Conservation (phyloP, 768 basidiomycete genomes). For the Solioccasus polychromus region DNA sequence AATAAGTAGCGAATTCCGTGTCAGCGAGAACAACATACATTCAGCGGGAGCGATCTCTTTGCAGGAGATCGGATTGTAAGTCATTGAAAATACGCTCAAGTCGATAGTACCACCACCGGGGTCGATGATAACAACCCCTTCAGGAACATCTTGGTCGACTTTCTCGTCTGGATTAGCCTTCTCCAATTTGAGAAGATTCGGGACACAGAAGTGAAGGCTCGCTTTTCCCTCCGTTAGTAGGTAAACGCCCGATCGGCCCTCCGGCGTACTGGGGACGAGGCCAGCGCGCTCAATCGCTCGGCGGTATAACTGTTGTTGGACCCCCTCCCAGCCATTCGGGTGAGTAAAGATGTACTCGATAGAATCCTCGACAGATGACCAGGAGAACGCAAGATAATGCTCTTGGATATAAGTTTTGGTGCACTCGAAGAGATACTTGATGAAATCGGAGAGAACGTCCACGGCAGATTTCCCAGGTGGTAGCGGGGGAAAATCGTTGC, state of each 20-base stretch:
- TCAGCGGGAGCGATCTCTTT: conserved; percentile 33
- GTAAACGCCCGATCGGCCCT: conserved; percentile 11
- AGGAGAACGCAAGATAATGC: no score
- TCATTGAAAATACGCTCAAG: conserved; percentile 35
- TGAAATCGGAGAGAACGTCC: no score
- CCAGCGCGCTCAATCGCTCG: conserved; percentile 18
- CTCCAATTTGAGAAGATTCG: conserved; percentile 35
- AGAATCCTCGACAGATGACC: conserved; percentile 1
- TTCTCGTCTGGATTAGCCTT: no score
- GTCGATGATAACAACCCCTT: conserved; percentile 34
- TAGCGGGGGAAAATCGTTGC: no score
- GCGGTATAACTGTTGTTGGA: conserved; percentile 17
- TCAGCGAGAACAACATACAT: conserved; percentile 9
- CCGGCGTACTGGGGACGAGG: conserved; percentile 11
- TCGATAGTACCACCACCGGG: conserved; percentile 26
- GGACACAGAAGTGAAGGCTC: conserved; percentile 38
- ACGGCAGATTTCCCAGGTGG: no score
- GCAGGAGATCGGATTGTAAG: conserved; percentile 19
- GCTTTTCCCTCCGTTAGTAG: no score
- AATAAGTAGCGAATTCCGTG: not conserved
- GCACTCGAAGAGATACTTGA: no score
- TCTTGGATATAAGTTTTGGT: no score
- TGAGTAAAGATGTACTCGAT: conserved; percentile 21
- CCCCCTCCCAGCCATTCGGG: no score
- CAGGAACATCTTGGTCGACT: conserved; percentile 17